Percentiles rank a stretch among this genome's conserved stretches.
Evolutionary conservation across 345 rosid genomes (phyloP).

Genomic region (Excoecaria agallocha): DNA sequence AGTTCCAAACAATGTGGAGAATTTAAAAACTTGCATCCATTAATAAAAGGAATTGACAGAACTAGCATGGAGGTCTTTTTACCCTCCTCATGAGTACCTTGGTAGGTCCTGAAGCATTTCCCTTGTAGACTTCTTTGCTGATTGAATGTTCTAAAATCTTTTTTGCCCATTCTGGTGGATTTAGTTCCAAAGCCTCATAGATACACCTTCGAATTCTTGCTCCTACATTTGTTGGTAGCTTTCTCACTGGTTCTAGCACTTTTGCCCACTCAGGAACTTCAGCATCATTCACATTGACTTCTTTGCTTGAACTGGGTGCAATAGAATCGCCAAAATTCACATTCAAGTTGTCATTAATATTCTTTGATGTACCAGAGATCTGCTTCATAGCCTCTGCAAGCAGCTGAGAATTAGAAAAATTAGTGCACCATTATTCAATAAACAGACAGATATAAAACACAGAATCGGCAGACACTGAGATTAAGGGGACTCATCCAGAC

Average conservation of each 20-base stretch:
- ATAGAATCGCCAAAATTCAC: conserved; percentile 18
- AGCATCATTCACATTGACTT: conserved; percentile 8
- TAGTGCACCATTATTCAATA: conserved; percentile 20
- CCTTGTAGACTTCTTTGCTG: conserved; percentile 40
- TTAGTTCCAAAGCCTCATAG: conserved; percentile 30
- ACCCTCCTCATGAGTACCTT: conserved; percentile 23
- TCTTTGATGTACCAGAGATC: conserved; percentile 33
- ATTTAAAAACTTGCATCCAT: not conserved
- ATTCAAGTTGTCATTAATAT: conserved; percentile 13
- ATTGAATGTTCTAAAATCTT: conserved; percentile 34
- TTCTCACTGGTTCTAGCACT: conserved; percentile 35
- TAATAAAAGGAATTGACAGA: not conserved
- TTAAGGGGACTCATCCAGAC: not conserved
- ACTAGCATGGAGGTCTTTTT: not conserved
- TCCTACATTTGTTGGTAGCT: conserved; percentile 43
- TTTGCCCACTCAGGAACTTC: conserved; percentile 41
- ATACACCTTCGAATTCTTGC: conserved; percentile 38
- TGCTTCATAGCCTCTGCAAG: conserved; percentile 42
- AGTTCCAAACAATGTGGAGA: not conserved
- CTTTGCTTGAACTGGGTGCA: conserved; percentile 12
- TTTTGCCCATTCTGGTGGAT: conserved; percentile 43
- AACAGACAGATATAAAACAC: conserved; percentile 11
- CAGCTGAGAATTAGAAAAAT: conserved; percentile 35
- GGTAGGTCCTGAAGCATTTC: conserved; percentile 48
- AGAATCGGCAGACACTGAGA: not conserved